Evolutionary conservation across 805 yeast species (phyloP), one percentile per base, ranked within the genome.

Genomic region (Yamadazyma laniorum): DNA sequence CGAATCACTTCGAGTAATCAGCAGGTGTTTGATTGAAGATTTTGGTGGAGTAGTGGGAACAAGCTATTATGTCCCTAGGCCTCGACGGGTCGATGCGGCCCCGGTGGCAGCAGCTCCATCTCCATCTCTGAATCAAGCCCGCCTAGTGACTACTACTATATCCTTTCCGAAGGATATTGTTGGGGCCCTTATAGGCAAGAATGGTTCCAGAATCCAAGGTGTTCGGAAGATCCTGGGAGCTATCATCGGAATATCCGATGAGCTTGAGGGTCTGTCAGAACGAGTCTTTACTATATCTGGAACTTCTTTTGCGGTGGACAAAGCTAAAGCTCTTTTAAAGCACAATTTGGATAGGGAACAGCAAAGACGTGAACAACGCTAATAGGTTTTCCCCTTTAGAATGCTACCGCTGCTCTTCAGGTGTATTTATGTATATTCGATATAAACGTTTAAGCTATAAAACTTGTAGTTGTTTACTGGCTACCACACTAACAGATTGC

Each of bases 101-200:
- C 18, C 15, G 17, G 18, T 14, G 31, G 18, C 18, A 7, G 17
- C 32, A 14, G 22, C 28, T 15, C 18, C 32, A 9, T 15, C 21
- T 11, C 14, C n/a, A 4, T 15, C 17, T 28, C 9, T 9, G 23
- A 21, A 9, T 9, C 23, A 6, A 9, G 23, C 17, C 13, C 29
- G 18, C 9, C 35, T 40, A 6, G 34, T 42, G 15, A 49, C 76
- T 5, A 72, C 74, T 29, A 60, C 71, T 3, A 64, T 79, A 14
- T 67, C 75, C 19, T 83, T 87, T 55, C 87, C 95, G 26, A 81
- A 83, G 48, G 86, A 80, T 43, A 80, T 80, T 65, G 95, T 89
- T 31, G 96, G 96, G 29, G 91, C 95, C 35, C 70, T 89, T 38
- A 86, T 89, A 51, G 96, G 96, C 43, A 82, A 83, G 49, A 80